Evolutionary conservation across 306 rosid genomes (phyloP), one percentile per base, ranked within the genome.

Genomic region (Lupinus albus): DNA sequence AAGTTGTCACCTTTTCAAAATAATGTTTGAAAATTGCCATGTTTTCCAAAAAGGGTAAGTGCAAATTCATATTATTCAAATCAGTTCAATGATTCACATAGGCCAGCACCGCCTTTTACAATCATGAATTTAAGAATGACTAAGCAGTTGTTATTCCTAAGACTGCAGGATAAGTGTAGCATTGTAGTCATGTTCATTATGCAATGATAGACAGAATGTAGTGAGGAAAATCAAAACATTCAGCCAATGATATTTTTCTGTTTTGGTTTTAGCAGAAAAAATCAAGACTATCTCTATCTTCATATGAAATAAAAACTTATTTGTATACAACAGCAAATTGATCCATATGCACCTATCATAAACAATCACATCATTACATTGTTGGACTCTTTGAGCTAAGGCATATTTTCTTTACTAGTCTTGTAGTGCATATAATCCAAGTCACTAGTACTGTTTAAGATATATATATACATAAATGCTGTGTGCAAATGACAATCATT

Each of bases 401-500:
- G 25, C 5, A 54, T 7, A n/a, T 20, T 25, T 21, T 18, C 66
- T 70, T 56, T 20, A 46, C 56, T 14, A 18, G n/a, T 55, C 30
- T 71, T 12, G 14, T 14, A 17, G 15, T 45, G 42, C 11, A 7
- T 44, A 11, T 35, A 39, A 48, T 49, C 42, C 45, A 58, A 46
- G 48, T 45, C 52, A 56, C 11, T 44, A 42, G 25, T 16, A 52
- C 6, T 13, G 8, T 61, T 45, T 10, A 53, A 44, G 0, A 35
- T 35, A 1, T 41, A 5, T 12, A 38, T 13, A 21, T 38, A 38
- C 47, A 46, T 13, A 36, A 47, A 61, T 68, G 57, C 12, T 38
- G 30, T 46, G 53, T 17, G 35, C 13, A 57, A 18, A 61, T 76
- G 41, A 21, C 46, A 47, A 11, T 42, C 61, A 71, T 35, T 60